Evolutionary conservation across 164 flowering plant genomes (phyloP).

Genomic region (Magnolia kwangsiensis): DNA sequence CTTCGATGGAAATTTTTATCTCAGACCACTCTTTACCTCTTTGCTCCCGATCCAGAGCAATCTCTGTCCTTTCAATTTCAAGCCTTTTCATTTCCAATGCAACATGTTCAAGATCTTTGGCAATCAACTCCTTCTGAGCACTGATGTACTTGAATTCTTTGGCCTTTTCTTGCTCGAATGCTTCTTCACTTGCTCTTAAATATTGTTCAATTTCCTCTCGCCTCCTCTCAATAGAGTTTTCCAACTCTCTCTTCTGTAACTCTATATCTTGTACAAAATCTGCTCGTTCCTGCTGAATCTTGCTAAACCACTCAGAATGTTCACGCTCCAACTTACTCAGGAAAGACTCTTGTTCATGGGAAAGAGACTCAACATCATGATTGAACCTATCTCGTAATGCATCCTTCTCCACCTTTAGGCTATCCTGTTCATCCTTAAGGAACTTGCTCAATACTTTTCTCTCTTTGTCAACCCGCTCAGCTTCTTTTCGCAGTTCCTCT

Average conservation of each 20-base stretch:
- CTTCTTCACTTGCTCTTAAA: slow-evolving; percentile 57
- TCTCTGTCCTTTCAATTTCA: slow-evolving; percentile 65
- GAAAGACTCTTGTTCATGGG: slow-evolving; percentile 65
- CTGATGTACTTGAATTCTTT: slow-evolving; percentile 53
- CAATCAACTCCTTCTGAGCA: slow-evolving; percentile 52
- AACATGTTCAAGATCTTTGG: slow-evolving; percentile 63
- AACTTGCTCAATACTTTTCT: slow-evolving; percentile 42
- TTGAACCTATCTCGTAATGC: slow-evolving; percentile 55
- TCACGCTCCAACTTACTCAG: slow-evolving; percentile 59
- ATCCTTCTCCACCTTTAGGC: slow-evolving; percentile 64
- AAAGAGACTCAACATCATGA: slow-evolving; percentile 55
- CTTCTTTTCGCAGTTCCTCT: slow-evolving; percentile 60
- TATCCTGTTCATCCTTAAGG: slow-evolving; percentile 78
- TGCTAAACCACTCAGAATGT: slow-evolving; percentile 73
- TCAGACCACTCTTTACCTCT: slow-evolving; percentile 80
- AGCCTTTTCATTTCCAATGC: slow-evolving; percentile 64
- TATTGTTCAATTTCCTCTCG: slow-evolving; percentile 76
- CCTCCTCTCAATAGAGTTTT: slow-evolving; percentile 51
- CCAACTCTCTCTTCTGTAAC: slow-evolving; percentile 68
- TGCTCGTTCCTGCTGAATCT: slow-evolving; percentile 75
- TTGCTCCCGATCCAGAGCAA: slow-evolving; percentile 61
- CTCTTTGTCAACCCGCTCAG: slow-evolving; percentile 57
- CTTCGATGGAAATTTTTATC: slow-evolving; percentile 64
- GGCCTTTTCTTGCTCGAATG: slow-evolving; percentile 67
- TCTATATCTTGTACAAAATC: slow-evolving; percentile 65